Evolutionary conservation across 805 yeast genomes (phyloP).

Genomic region (Clavispora asparagi): DNA sequence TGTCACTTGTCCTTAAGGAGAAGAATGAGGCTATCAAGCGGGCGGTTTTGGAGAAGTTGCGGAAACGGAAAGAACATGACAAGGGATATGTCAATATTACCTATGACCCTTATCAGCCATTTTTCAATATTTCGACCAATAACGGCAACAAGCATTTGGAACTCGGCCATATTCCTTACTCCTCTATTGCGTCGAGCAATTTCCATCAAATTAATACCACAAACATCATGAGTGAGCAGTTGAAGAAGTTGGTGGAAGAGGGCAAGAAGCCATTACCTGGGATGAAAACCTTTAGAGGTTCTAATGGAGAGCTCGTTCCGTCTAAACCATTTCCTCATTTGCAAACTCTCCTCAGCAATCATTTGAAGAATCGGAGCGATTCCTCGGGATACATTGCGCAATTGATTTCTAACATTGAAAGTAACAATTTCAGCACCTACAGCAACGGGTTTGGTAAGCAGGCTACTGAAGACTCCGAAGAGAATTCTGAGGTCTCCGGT

Average conservation of each 20-base stretch:
- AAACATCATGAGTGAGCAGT: constrained; percentile 42
- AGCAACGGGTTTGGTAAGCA: constrained; percentile 31
- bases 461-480: constrained; percentile 13
- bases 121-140: constrained; percentile 58
- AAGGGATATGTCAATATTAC: constrained; percentile 78
- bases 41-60: constrained; percentile 82
- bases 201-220: constrained; percentile 61
- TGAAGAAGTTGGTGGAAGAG: constrained; percentile 39
- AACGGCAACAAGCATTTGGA: constrained; percentile 43
- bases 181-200: constrained; percentile 66
- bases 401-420: constrained; percentile 34
- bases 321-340: constrained; percentile 46
- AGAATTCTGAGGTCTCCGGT: constrained; percentile 35
- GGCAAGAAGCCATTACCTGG: constrained; percentile 44
- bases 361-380: constrained; percentile 17
- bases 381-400: constrained; percentile 34
- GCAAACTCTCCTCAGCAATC: constrained; percentile 32
- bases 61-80: constrained; percentile 64
- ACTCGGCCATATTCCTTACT: constrained; percentile 66
- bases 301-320: constrained; percentile 46
- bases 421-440: constrained; percentile 35
- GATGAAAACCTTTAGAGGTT: constrained; percentile 42
- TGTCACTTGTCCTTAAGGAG: constrained; percentile 65
- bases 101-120: constrained; percentile 82
- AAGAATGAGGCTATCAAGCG: constrained; percentile 73